Percentiles rank a stretch among this genome's conserved stretches.
Conservation (phyloP, 75 land plant genomes). For the Chamaecyparis obtusa region DNA sequence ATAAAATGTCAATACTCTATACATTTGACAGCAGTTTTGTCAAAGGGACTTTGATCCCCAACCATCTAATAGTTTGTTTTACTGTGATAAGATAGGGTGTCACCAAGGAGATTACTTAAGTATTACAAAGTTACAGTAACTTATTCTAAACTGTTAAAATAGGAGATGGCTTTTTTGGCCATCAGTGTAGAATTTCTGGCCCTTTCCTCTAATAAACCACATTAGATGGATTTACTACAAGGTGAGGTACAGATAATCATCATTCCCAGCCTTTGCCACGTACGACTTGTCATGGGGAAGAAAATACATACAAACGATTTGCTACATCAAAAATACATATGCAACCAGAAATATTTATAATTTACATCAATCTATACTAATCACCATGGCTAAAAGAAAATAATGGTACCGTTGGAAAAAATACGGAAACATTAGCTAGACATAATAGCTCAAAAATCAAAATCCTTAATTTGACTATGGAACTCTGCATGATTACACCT, state of each 20-base stretch:
- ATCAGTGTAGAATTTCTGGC: background rate
- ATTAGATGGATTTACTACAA: background rate
- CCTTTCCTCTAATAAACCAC: background rate
- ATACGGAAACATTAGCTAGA: background rate
- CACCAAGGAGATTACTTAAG: background rate
- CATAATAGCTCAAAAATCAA: background rate
- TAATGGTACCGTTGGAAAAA: background rate
- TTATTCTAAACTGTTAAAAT: background rate
- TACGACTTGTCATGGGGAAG: background rate
- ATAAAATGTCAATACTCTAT: background rate
- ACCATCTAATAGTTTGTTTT: background rate
- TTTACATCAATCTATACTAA: background rate
- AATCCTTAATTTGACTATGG: background rate
- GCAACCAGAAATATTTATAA: background rate
- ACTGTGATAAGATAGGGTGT: background rate
- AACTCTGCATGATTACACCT: conserved; percentile 4
- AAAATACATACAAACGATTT: background rate
- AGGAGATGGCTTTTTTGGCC: background rate
- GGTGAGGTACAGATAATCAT: background rate
- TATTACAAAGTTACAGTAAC: background rate
- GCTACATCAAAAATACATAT: background rate
- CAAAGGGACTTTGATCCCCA: background rate
- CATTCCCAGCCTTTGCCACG: background rate
- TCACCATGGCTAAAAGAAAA: background rate
- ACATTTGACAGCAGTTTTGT: background rate